A percentile compares a stretch with the other conserved stretches of the same genome.
Conservation (phyloP, 495 filamentous ascomycete species). For the Hypoxylon perforatum region DNA sequence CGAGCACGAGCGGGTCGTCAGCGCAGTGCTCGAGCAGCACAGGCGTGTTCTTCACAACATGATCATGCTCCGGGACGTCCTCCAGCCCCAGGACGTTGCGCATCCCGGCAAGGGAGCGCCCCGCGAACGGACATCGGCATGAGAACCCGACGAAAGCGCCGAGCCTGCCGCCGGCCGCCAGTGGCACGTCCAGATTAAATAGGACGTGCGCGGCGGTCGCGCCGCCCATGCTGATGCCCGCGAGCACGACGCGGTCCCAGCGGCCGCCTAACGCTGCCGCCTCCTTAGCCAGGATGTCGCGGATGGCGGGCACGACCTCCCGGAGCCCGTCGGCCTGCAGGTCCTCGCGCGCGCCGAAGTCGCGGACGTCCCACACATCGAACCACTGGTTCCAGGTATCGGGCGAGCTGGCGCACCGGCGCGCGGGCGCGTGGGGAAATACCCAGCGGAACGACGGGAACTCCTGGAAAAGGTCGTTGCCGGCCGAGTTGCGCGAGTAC, state of each 20-base stretch:
- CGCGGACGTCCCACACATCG: conserved; percentile 50
- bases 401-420: conserved; percentile 52
- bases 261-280: conserved; percentile 44
- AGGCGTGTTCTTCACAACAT: conserved; percentile 49
- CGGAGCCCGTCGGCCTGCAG: conserved; percentile 47
- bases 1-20: conserved; percentile 62
- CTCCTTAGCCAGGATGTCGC: conserved; percentile 37
- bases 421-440: conserved; percentile 63
- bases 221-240: conserved; percentile 50
- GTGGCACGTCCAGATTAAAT: conserved; percentile 47
- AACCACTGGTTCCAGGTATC: conserved; percentile 55
- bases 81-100: conserved; percentile 36
- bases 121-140: conserved; percentile 65
- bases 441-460: conserved; percentile 55
- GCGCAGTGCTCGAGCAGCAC: conserved; percentile 66
- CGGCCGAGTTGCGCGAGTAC: conserved; percentile 43
- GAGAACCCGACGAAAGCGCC: conserved; percentile 66
- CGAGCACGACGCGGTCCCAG: conserved; percentile 50
- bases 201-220: conserved; percentile 60
- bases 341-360: conserved; percentile 50
- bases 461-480: conserved; percentile 43
- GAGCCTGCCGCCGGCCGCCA: conserved; percentile 33
- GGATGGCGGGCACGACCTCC: conserved; percentile 44
- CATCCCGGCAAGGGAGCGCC: conserved; percentile 40
- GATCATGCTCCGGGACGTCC: conserved; percentile 24